Evolutionary conservation across 306 rosid species (phyloP), one percentile per base, ranked within the genome.

Genomic region (Coriaria nepalensis): DNA sequence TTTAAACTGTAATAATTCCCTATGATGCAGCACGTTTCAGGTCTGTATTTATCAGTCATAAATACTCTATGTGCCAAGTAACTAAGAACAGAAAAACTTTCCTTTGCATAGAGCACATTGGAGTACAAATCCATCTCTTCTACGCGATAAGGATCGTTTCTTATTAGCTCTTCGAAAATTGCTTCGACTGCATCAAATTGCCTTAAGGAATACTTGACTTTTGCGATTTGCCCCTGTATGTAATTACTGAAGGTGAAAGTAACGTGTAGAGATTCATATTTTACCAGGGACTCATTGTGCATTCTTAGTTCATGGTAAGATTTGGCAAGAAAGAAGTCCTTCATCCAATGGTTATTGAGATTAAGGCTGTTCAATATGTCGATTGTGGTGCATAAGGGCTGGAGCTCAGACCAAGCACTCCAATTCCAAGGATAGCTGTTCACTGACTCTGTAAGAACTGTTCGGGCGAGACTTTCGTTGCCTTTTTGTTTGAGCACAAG

Each of bases 51-150:
- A 70, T 92, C 96, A 15, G 94, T 85, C 85, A 72, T 60, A 68
- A 81, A 85, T 53, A 85, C 92, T 59, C 95, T 79, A 66, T 90
- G 98, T 49, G 98, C 98, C 63, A 92, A 96, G 71, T 85, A 80
- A 71, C 98, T 92, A 61, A 92, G 72, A 34, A 83, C 87, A 33
- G 96, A 77, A 42, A 67, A 82, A 40, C 81, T 79, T 49, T 92
- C 98, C 55, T 92, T 85, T 20, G 98, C 85, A 63, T 92, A 92
- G 12, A 92, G 77, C 72, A 92, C 98, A 53, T 92, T 92, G 65
- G 98, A 92, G 70, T 92, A 92, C 96, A 85, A 77, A 65, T 92
- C 98, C 98, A 92, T 82, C 64, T 85, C 98, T 59, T 85, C 98
- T 33, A 92, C 96, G 57, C 98, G 73, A 56, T 75, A 92, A 10